These are phyloP conservation scores for Kodamaea sp. DNA, from an alignment of 1,139 yeast genomes.

Conservation along the genomic window DNA sequence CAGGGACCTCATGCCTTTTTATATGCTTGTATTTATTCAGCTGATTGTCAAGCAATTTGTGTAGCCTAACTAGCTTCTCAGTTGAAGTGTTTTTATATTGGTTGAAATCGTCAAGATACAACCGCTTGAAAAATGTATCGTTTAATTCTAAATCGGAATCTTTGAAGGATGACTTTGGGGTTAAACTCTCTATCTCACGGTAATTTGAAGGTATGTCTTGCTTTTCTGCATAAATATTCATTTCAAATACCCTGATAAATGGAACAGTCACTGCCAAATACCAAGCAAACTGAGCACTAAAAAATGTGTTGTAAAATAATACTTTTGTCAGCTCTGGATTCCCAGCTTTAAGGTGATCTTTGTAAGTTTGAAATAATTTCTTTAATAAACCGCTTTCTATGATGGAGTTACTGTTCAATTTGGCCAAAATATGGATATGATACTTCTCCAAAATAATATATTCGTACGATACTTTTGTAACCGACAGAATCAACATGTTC, in stretches of 20 bases:
- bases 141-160: constrained; percentile 26
- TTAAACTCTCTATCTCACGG: constrained; percentile 11
- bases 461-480: constrained; percentile 40
- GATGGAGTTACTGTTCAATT: constrained; percentile 32
- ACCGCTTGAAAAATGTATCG: constrained; percentile 23
- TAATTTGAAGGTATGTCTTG: not conserved
- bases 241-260: constrained; percentile 35
- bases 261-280: constrained; percentile 36
- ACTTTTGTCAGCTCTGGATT: constrained; percentile 23
- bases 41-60: constrained; percentile 22
- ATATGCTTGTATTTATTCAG: constrained; percentile 18
- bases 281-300: constrained; percentile 40
- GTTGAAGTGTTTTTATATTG: constrained; percentile 23
- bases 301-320: constrained; percentile 32
- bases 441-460: constrained; percentile 41
- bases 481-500: constrained; percentile 26
- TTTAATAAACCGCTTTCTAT: constrained; percentile 25
- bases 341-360: constrained; percentile 12
- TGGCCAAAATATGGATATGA: constrained; percentile 36
- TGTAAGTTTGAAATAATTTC: constrained; percentile 23
- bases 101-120: constrained; percentile 27
- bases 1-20: constrained; percentile 14
- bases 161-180: constrained; percentile 19
- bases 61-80: constrained; percentile 30
- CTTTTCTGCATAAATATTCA: constrained; percentile 17